Evolutionary conservation across 2,329 filamentous ascomycete species (phyloP), one percentile per base, ranked within the genome.

Genomic region (Macrophomina phaseolina): DNA sequence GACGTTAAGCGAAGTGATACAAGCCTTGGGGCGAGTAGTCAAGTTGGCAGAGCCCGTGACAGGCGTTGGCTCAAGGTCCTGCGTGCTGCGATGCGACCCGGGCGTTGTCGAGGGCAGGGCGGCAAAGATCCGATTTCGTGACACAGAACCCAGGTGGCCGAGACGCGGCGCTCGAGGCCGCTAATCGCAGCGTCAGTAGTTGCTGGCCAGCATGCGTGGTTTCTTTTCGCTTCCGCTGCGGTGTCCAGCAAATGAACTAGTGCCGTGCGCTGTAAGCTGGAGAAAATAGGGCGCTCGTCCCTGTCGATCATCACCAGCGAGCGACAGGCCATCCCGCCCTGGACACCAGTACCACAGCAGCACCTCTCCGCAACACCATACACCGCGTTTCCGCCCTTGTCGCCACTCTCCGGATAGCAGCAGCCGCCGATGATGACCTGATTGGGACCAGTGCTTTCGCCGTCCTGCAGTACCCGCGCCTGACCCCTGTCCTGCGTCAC

Each of bases 401-500:
- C 45, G 63, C 52, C 32, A 9, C 52, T 32, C n/a, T 30, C 34
- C 63, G 45, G 30, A 49, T 49, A 49, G 30, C 45, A 48, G n/a
- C 58, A 62, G 56, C 40, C 42, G 56, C 40, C 62, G 52, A 55
- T 36, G 18, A 65, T 65, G 63, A 48, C 58, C 40, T 65, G 63
- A 65, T 56, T 51, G 58, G 58, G 2, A 32, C 45, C 18, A 32
- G 42, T 48, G 58, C 58, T 36, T 28, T 49, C 58, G 58, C 28
- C 32, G 5, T 38, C 32, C 45, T 45, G 58, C 45, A 28, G 42
- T 49, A 32, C 58, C 32, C 58, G 30, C 32, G 28, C 30, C 5
- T 48, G 48, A 58, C 58, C 58, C 58, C 58, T 62, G 58, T 62
- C 58, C n/a, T 62, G 58, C 58, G 58, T 62, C 58, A 62, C 58